Conservation (phyloP, 371 early-diverging fungal species). For the Lichtheimia hyalospora region DNA sequence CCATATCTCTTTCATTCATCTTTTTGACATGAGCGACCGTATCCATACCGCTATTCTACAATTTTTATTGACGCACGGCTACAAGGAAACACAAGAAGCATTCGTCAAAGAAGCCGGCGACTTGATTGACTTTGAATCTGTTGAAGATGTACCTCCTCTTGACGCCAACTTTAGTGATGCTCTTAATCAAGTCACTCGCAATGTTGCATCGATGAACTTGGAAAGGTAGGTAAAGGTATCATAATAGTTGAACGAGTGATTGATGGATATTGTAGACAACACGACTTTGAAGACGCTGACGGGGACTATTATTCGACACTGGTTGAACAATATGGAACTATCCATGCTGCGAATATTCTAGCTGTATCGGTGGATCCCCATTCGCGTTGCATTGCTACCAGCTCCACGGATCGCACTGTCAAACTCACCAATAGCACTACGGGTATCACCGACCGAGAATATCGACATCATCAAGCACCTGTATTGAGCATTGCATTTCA, state of each 20-base stretch:
- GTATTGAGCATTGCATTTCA: conserved; percentile 68
- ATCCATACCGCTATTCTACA: conserved; percentile 16
- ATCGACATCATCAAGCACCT: conserved; percentile 60
- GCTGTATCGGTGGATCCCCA: conserved; percentile 38
- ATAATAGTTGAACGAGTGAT: too few relatives aligned
- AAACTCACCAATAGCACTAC: conserved; percentile 45
- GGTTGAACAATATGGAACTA: conserved; percentile 18
- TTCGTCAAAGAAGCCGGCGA: conserved; percentile 20
- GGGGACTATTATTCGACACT: conserved; percentile 26
- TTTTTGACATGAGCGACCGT: conserved; percentile 9
- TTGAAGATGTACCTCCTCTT: conserved; percentile 14
- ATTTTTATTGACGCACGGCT: conserved; percentile 18
- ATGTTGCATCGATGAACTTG: conserved; percentile 6
- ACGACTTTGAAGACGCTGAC: conserved; percentile 27
- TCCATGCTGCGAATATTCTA: conserved; percentile 59
- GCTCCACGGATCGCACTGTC: conserved; percentile 67
- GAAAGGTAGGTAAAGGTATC: not conserved
- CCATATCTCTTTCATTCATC: not conserved
- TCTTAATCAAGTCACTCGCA: not conserved
- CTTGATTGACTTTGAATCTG: conserved; percentile 9
- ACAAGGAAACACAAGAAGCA: conserved; percentile 15
- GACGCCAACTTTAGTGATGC: conserved; percentile 1
- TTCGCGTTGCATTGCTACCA: conserved; percentile 48
- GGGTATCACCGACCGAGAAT: conserved; percentile 34
- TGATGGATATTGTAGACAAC: not conserved